These are phyloP conservation scores for Aegle marmelos DNA, from an alignment of 345 rosid species.

Conservation along the genomic window DNA sequence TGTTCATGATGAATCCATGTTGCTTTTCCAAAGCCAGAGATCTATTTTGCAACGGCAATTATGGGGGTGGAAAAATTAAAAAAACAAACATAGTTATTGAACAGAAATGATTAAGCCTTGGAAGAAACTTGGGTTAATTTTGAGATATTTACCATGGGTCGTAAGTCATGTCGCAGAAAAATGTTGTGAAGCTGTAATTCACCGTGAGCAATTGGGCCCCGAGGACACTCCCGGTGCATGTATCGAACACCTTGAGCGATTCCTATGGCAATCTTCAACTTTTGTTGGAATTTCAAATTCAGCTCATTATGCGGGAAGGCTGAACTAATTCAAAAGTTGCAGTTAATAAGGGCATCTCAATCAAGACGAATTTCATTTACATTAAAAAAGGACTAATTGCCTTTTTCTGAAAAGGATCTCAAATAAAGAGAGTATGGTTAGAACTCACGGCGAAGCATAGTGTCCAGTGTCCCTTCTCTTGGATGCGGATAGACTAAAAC, in stretches of 20 bases:
- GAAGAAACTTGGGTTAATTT: not conserved
- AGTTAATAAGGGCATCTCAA: not conserved
- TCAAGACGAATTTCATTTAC: not conserved
- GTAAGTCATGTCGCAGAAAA: slow-evolving; percentile 20
- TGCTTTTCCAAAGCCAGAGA: slow-evolving; percentile 36
- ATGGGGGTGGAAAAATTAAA: not conserved
- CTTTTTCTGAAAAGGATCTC: not conserved
- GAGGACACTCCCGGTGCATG: slow-evolving; percentile 40
- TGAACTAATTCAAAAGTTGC: not conserved
- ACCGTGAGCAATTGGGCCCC: slow-evolving; percentile 33
- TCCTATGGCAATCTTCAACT: slow-evolving; percentile 31
- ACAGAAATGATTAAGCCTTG: not conserved
- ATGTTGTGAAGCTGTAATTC: slow-evolving; percentile 26
- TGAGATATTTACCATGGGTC: slow-evolving; percentile 31
- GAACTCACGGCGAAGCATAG: slow-evolving; percentile 26
- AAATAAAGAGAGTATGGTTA: not conserved
- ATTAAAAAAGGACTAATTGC: no score
- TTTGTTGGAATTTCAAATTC: slow-evolving; percentile 26
- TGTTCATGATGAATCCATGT: slow-evolving; percentile 27
- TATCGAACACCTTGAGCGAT: slow-evolving; percentile 34
- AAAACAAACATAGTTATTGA: not conserved
- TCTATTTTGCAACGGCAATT: slow-evolving; percentile 19
- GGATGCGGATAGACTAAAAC: slow-evolving; percentile 25
- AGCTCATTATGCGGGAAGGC: slow-evolving; percentile 1
- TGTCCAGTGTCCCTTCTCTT: slow-evolving; percentile 21